phyloP scores from a whole-genome alignment of 2,329 filamentous ascomycete species.

The Aureobasidium namibiae region DNA sequence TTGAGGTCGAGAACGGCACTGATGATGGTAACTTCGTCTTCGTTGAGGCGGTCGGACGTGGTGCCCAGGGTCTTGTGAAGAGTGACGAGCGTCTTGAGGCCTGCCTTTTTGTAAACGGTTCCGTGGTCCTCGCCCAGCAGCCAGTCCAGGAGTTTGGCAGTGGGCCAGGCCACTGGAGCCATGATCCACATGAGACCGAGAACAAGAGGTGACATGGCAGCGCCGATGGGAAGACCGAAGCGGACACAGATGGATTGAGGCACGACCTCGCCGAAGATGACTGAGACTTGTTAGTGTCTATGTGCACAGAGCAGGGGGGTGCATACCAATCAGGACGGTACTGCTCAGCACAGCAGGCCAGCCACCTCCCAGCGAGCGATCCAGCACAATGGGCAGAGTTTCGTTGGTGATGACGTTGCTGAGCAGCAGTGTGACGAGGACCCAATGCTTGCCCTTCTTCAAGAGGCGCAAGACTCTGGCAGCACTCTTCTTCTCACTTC shows the following conservation, averaged over 20 bases:
- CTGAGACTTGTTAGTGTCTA: conserved; percentile 39
- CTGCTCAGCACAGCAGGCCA: conserved; percentile 90
- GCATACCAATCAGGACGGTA: conserved; percentile 82
- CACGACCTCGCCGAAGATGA: conserved; percentile 95
- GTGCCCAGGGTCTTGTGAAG: conserved; percentile 87
- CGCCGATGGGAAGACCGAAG: conserved; percentile 89
- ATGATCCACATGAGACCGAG: conserved; percentile 85
- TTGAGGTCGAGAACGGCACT: conserved; percentile 93
- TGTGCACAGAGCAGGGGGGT: background rate
- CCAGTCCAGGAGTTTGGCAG: conserved; percentile 88
- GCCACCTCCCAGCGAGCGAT: conserved; percentile 86
- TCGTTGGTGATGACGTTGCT: conserved; percentile 98
- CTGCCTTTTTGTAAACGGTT: conserved; percentile 96
- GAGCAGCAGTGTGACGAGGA: conserved; percentile 84
- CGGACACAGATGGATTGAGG: conserved; percentile 95
- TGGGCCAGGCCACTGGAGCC: conserved; percentile 85
- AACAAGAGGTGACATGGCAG: conserved; percentile 85
- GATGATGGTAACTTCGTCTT: conserved; percentile 98
- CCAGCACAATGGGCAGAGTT: conserved; percentile 87
- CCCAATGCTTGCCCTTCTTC: conserved; percentile 92
- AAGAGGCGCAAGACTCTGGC: conserved; percentile 71
- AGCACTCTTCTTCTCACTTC: conserved; percentile 79
- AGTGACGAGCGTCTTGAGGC: conserved; percentile 90
- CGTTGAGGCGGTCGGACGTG: conserved; percentile 77
- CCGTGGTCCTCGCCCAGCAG: conserved; percentile 91